phyloP scores from a whole-genome alignment of 305 asterid genomes.

The Fraxinus greggii region DNA sequence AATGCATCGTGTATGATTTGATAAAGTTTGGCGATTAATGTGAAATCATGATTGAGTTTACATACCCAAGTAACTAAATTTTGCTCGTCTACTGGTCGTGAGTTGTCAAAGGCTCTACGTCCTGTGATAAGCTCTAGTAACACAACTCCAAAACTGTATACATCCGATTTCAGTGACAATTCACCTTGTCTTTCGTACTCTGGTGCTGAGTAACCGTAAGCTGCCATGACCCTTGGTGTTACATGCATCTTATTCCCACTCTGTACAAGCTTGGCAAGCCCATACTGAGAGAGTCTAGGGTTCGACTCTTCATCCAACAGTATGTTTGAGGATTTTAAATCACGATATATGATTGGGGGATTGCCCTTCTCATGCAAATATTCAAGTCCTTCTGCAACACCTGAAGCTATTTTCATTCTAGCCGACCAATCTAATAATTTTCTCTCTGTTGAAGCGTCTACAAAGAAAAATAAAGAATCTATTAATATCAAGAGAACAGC shows the following conservation, averaged over 20 bases:
- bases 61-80: constrained; percentile 80
- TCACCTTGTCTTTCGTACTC: constrained; percentile 83
- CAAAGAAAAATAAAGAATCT: not conserved
- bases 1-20: not conserved
- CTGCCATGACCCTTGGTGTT: constrained; percentile 59
- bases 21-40: not conserved
- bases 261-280: constrained; percentile 69
- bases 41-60: not conserved
- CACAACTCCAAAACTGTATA: constrained; percentile 83
- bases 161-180: constrained; percentile 68
- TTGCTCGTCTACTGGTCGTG: constrained; percentile 65
- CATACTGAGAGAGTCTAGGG: constrained; percentile 77
- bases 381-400: constrained; percentile 82
- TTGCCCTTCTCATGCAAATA: constrained; percentile 76
- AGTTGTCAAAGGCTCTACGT: constrained; percentile 67
- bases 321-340: constrained; percentile 64
- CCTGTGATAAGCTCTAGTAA: constrained; percentile 86
- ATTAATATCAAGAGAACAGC: not conserved
- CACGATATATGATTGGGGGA: constrained; percentile 70
- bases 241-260: constrained; percentile 55
- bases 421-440: constrained; percentile 63
- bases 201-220: constrained; percentile 78
- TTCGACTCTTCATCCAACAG: constrained; percentile 49
- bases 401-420: constrained; percentile 84
- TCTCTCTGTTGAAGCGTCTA: constrained; percentile 53